phyloP scores from a whole-genome alignment of 75 land plant genomes.

The Pinus tabuliformis region DNA sequence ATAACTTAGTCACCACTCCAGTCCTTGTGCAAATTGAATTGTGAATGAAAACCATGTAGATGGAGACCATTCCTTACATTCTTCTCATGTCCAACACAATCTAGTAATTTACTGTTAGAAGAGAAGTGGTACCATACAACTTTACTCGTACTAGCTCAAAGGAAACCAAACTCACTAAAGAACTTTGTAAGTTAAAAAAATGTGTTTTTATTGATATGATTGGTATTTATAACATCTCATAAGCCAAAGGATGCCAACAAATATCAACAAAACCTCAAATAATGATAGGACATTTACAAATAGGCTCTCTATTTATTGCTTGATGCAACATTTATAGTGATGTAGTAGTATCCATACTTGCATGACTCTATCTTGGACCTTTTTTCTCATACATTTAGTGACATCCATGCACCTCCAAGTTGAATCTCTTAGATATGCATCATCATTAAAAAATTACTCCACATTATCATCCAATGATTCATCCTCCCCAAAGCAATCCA shows the following conservation, averaged over 20 bases:
- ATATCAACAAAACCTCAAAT: neutral
- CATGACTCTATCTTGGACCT: neutral
- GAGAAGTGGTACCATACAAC: constrained; percentile 72
- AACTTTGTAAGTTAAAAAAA: constrained; percentile 27
- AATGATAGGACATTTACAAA: neutral
- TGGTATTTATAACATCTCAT: neutral
- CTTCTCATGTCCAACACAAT: constrained; percentile 71
- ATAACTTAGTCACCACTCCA: neutral
- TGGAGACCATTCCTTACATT: constrained; percentile 25
- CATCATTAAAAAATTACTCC: no score
- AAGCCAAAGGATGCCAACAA: constrained; percentile 5
- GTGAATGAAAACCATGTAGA: neutral
- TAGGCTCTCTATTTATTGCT: neutral
- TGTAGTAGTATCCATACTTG: neutral
- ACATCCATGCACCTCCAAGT: no score
- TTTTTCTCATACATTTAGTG: neutral
- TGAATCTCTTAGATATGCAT: no score
- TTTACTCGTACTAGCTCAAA: constrained; percentile 59
- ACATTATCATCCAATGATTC: no score
- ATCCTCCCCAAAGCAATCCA: no score
- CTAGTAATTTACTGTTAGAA: constrained; percentile 68
- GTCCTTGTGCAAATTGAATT: neutral
- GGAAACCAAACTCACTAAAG: constrained; percentile 32
- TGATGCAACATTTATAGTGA: neutral
- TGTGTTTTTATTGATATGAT: neutral